Percentiles rank a stretch among this genome's conserved stretches.
These are phyloP conservation scores for Sclerotinia sclerotiorum DNA, from an alignment of 2,329 filamentous ascomycete species.

Conservation along the genomic window DNA sequence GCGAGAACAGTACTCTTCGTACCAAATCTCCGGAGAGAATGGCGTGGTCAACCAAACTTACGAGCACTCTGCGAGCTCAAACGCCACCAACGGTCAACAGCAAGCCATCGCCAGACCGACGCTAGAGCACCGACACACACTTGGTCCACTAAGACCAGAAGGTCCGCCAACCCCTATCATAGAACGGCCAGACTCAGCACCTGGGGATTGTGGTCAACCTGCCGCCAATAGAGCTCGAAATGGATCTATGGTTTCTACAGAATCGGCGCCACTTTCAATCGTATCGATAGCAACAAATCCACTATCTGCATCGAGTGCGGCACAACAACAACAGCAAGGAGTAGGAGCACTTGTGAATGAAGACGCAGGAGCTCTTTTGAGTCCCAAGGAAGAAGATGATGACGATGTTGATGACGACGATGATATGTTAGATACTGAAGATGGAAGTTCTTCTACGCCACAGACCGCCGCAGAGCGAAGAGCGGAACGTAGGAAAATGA, in stretches of 20 bases:
- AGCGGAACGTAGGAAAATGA: conserved; percentile 66
- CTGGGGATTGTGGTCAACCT: conserved; percentile 33
- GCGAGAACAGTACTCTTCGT: conserved; percentile 42
- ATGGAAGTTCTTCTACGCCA: conserved; percentile 42
- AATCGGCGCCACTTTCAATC: conserved; percentile 43
- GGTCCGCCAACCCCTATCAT: conserved; percentile 29
- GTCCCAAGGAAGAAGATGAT: conserved; percentile 39
- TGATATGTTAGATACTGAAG: conserved; percentile 52
- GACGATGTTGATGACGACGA: conserved; percentile 52
- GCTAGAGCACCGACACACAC: conserved; percentile 39
- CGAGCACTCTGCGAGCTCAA: conserved; percentile 35
- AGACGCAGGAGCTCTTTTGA: conserved; percentile 48
- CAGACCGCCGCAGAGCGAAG: conserved; percentile 58
- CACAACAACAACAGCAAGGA: conserved; percentile 39
- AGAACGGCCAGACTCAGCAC: conserved; percentile 39
- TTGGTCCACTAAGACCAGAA: conserved; percentile 35
- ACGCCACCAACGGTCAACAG: conserved; percentile 31
- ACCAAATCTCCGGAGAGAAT: conserved; percentile 37
- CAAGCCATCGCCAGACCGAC: conserved; percentile 31
- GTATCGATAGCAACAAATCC: conserved; percentile 44
- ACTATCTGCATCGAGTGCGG: conserved; percentile 43
- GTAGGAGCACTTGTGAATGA: conserved; percentile 44
- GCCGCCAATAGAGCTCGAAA: conserved; percentile 43
- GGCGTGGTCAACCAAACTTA: conserved; percentile 35
- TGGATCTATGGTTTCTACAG: conserved; percentile 45